Base-by-base conservation (phyloP, 2,329 filamentous ascomycete genomes). In the Monilinia aucupariae region DNA sequence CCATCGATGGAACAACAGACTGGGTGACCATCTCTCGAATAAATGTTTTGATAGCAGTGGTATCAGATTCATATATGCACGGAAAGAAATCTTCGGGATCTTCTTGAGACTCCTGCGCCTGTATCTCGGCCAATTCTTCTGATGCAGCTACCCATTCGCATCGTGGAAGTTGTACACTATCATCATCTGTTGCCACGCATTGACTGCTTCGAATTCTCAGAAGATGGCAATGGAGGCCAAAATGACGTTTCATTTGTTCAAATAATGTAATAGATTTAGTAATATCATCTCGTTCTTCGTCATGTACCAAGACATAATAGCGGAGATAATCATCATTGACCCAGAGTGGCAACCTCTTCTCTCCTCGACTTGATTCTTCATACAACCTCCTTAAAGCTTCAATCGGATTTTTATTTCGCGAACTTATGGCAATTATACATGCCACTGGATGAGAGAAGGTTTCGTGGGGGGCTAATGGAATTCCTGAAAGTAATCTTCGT, bases 211-310 rank as follows among this genome's bases (percentile, higher is more conserved):
- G 85, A 58, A 99, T 79, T 67, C 96, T 82, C 41, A 99, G 80
- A 13, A 99, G 81, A 76, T 99, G 94, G 73, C 94, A 99, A 76
- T 99, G 92, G 54, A 97, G 79, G 1, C 94, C 94, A 67, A 99
- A 91, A 76, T 97, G 91, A n/a, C 94, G 86, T 77, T 97, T 99
- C 96, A 99, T 99, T 75, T 97, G 91, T 70, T 99, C 94, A 75
- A 96, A 99, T 34, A 97, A 80, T 22, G 86, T 85, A 75, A 93
- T 93, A 15, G 92, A 96, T 76, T 92, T 89, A 45, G 85, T 85
- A 65, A 97, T 96, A 73, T 99, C 92, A 72, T 96, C 93, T 65
- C 86, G 86, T 73, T 99, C 94, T 76, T 99, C 96, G 70, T 99
- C 94, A 71, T 99, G 94, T 22, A 99, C 88, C 49, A 99, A 80